Percentiles rank a stretch among this genome's conserved stretches.
Conservation (phyloP, 1,284 basidiomycete species). For the Rhodotorula sp. region DNA sequence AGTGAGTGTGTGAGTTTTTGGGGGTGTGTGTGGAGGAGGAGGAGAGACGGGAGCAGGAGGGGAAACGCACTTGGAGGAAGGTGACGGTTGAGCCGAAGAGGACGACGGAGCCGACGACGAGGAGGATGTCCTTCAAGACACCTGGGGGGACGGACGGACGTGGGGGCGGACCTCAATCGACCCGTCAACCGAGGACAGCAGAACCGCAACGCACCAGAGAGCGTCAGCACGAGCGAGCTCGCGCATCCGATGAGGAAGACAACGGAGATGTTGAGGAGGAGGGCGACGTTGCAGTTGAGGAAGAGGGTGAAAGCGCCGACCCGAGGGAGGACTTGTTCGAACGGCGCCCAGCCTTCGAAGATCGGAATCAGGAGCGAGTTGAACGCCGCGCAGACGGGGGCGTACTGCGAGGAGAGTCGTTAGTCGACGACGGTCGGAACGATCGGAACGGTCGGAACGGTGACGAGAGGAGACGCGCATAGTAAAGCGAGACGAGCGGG, state of each 20-base stretch:
- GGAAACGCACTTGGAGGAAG: conserved; percentile 12
- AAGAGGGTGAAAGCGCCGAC: conserved; percentile 52
- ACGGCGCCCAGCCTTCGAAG: conserved; percentile 52
- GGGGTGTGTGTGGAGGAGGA: too few species aligned
- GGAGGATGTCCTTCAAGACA: conserved; percentile 51
- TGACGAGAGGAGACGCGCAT: conserved; percentile 51
- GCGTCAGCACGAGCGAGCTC: conserved; percentile 50
- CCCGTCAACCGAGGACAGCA: too few species aligned
- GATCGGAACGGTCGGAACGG: conserved; percentile 47
- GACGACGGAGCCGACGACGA: conserved; percentile 52
- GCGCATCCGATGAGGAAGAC: conserved; percentile 53
- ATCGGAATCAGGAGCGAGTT: conserved; percentile 52
- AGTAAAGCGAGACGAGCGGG: conserved; percentile 42
- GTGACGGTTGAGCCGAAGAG: conserved; percentile 52
- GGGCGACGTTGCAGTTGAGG: conserved; percentile 53
- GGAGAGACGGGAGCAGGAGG: not conserved
- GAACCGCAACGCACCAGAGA: conserved; percentile 49
- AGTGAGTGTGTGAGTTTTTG: too few species aligned
- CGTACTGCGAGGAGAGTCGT: conserved; percentile 51
- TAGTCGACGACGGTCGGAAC: conserved; percentile 50
- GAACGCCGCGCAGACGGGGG: conserved; percentile 50
- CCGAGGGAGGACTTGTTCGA: conserved; percentile 48
- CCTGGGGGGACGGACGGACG: conserved; percentile 27
- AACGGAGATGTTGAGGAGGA: conserved; percentile 53
- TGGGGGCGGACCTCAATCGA: too few species aligned